Evolutionary conservation across 305 asterid species (phyloP).

Genomic region (Solanum hybrid): DNA sequence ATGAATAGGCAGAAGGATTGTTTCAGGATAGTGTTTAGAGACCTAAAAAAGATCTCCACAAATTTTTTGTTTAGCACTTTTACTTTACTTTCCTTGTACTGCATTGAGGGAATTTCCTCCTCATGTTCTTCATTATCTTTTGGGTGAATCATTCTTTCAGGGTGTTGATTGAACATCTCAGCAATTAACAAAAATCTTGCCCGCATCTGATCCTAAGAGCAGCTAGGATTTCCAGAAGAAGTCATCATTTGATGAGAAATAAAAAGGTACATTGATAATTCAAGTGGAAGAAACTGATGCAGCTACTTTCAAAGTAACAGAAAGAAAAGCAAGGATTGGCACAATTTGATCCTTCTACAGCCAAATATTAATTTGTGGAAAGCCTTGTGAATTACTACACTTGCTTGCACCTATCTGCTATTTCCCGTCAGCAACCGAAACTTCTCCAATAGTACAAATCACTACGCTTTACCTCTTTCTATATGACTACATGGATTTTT

Average conservation of each 20-base stretch:
- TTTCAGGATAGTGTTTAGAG: neutral
- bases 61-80: neutral
- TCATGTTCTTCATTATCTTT: neutral
- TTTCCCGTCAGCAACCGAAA: neutral
- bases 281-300: neutral
- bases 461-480: neutral
- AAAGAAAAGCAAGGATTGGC: neutral
- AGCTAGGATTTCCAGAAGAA: neutral
- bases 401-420: neutral
- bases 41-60: neutral
- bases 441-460: neutral
- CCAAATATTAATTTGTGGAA: neutral
- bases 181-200: neutral
- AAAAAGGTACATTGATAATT: neutral
- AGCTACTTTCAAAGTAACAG: neutral
- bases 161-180: neutral
- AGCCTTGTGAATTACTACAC: neutral
- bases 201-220: neutral
- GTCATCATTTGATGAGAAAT: neutral
- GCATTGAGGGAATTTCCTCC: neutral
- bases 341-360: neutral
- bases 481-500: neutral
- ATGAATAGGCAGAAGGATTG: neutral
- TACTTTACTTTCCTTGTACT: neutral
- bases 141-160: neutral